Percentiles rank a stretch among this genome's conserved stretches.
Evolutionary conservation across 2,329 filamentous ascomycete species (phyloP).

Genomic region (Pseudogymnoascus verrucosus): DNA sequence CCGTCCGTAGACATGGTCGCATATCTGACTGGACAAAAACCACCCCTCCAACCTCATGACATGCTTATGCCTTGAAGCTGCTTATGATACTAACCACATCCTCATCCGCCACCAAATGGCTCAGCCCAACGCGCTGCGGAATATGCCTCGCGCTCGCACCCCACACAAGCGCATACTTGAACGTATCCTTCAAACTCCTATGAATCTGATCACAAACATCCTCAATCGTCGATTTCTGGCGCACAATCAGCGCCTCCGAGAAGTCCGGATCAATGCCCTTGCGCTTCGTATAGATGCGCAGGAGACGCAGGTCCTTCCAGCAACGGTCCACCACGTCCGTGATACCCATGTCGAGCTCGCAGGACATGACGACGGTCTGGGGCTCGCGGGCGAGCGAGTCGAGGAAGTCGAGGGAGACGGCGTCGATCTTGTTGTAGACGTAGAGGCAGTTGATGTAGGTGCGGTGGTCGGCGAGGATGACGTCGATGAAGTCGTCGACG

Average conservation of each 20-base stretch:
- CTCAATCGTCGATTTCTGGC: conserved; percentile 80
- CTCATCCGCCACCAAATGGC: conserved; percentile 67
- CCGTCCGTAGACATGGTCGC: not conserved
- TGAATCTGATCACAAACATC: conserved; percentile 97
- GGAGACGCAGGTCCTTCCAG: conserved; percentile 86
- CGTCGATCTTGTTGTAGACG: conserved; percentile 99
- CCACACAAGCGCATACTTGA: conserved; percentile 98
- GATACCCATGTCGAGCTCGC: conserved; percentile 89
- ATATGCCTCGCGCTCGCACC: conserved; percentile 91
- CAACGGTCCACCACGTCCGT: conserved; percentile 89
- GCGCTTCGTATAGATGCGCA: conserved; percentile 93
- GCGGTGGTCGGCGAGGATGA: conserved; percentile 97
- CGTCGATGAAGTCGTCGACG: conserved; percentile 97
- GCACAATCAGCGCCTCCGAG: conserved; percentile 83
- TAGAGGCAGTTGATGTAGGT: conserved; percentile 95
- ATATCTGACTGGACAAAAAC: not conserved
- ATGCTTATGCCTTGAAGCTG: conserved; percentile 49
- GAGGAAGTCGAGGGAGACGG: conserved; percentile 85
- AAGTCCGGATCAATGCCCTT: conserved; percentile 90
- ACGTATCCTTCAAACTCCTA: conserved; percentile 89
- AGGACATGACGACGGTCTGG: conserved; percentile 93
- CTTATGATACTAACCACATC: conserved; percentile 62
- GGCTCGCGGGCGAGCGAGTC: conserved; percentile 88
- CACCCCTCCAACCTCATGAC: not conserved
- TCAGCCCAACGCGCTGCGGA: conserved; percentile 83